Evolutionary conservation across 768 basidiomycete species (phyloP), one percentile per base, ranked within the genome.

Genomic region (Boletus huronensis): DNA sequence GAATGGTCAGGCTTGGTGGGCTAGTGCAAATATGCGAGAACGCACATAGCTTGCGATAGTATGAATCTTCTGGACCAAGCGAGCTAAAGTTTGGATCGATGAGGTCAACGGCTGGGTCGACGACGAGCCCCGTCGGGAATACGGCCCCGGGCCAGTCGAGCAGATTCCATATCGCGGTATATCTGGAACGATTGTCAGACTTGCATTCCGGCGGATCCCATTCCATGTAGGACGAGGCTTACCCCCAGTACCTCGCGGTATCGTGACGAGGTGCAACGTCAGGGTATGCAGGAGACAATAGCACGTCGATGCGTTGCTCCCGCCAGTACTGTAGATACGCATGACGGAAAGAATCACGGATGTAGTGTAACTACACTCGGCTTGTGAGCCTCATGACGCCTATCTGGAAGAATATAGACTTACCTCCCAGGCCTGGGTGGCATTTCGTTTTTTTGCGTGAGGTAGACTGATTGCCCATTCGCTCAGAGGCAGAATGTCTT

Each of bases 111-210:
- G 58, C 39, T 38, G 72, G 61, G 50, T 72, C 64, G 42, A 53
- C 58, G 17, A 54, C 36, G 23, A 72, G 66, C n/a, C 77, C 75
- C 19, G 73, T 75, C 8, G 77, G 79, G 64, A 80, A 75, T 5
- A 77, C 73, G 3, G 70, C 72, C 1, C 71, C 70, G 0, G 78
- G 73, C 48, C 74, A 78, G 61, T 80, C 79, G 14, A 73, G 61
- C 16, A 79, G 58, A 53, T 80, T 80, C 69, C 73, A 76, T 23
- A 75, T 58, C 11, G 66, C 70, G 0, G 77, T 76, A 51, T 77
- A 78, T 6, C 74, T 74, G 40, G n/a, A 19, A 23, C 14, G 9
- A 11, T 17, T 0, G 10, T 53, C 36, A 44, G 23, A 49, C 3
- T 2, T 35, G 21, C 8, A 31, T 32, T 6, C 32, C 9, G 28